phyloP scores from a whole-genome alignment of 2,329 filamentous ascomycete species.

The Arthrobotrys sinensis region DNA sequence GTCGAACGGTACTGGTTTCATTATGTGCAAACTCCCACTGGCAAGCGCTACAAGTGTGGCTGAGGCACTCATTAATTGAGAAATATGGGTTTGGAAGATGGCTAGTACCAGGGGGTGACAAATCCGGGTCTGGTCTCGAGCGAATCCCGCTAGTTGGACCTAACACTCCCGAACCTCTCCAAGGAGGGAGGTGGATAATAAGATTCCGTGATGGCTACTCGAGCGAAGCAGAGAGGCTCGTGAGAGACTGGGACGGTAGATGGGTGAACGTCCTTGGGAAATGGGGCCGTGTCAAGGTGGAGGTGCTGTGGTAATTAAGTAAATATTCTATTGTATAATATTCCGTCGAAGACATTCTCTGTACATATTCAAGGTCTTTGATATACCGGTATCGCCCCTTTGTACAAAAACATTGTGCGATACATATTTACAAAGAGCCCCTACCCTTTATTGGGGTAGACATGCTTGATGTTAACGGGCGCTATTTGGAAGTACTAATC shows the following conservation, averaged over 20 bases:
- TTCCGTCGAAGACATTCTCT: not conserved
- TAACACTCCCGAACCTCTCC: constrained; percentile 9
- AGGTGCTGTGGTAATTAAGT: constrained; percentile 39
- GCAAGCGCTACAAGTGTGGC: constrained; percentile 45
- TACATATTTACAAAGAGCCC: not conserved
- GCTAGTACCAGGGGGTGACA: constrained; percentile 46
- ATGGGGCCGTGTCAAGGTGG: constrained; percentile 28
- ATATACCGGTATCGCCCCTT: not conserved
- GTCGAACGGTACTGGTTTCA: constrained; percentile 30
- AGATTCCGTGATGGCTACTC: constrained; percentile 38
- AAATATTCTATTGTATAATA: not conserved
- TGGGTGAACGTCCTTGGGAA: constrained; percentile 39
- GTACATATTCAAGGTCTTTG: not conserved
- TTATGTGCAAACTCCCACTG: constrained; percentile 42
- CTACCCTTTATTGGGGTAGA: not conserved
- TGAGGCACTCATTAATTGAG: constrained; percentile 43
- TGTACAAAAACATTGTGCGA: constrained; percentile 2
- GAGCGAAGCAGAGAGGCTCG: constrained; percentile 51
- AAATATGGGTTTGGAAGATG: constrained; percentile 49
- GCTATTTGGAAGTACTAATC: not conserved
- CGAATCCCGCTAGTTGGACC: constrained; percentile 12
- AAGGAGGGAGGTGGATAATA: constrained; percentile 46
- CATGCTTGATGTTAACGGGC: not conserved
- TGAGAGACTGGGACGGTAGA: constrained; percentile 51
- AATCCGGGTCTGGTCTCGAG: constrained; percentile 32